Percentiles rank a stretch among this genome's conserved stretches.
phyloP scores from a whole-genome alignment of 2,329 filamentous ascomycete species.

The Epichloe glyceriae region DNA sequence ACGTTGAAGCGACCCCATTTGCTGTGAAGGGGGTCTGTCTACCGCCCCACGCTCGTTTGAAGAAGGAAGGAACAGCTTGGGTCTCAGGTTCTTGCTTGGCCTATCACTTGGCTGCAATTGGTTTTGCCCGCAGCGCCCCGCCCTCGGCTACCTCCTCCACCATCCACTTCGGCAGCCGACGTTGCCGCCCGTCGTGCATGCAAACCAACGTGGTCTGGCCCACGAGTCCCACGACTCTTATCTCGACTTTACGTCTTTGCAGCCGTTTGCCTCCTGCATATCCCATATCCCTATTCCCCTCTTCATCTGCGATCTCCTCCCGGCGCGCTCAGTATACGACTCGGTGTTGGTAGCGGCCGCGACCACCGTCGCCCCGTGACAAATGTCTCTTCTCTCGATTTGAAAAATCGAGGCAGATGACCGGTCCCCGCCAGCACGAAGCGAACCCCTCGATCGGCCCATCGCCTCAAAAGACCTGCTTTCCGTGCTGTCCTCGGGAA shows the following conservation, averaged over 20 bases:
- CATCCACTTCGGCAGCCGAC: not conserved
- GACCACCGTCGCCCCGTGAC: not conserved
- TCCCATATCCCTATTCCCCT: not conserved
- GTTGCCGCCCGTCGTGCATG: not conserved
- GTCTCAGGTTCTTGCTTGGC: not conserved
- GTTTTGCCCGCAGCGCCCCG: not conserved
- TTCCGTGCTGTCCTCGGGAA: not conserved
- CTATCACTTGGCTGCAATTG: not conserved
- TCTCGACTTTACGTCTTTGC: not conserved
- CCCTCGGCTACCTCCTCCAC: not conserved
- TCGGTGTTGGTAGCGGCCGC: not conserved
- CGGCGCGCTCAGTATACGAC: not conserved
- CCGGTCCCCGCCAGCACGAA: slow-evolving; percentile 1
- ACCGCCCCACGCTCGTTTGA: not conserved
- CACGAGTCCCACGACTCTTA: not conserved
- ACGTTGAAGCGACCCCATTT: too few species aligned
- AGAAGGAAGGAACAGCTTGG: not conserved
- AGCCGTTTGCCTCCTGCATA: not conserved
- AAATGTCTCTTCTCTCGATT: slow-evolving; percentile 3
- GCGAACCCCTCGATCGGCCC: not conserved
- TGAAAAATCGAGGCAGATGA: not conserved
- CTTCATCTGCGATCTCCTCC: not conserved
- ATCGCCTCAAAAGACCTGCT: not conserved
- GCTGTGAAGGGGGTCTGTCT: not conserved
- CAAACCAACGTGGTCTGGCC: not conserved